phyloP scores from a whole-genome alignment of 2,329 filamentous ascomycete genomes.

The Sarocladium brachiariae region DNA sequence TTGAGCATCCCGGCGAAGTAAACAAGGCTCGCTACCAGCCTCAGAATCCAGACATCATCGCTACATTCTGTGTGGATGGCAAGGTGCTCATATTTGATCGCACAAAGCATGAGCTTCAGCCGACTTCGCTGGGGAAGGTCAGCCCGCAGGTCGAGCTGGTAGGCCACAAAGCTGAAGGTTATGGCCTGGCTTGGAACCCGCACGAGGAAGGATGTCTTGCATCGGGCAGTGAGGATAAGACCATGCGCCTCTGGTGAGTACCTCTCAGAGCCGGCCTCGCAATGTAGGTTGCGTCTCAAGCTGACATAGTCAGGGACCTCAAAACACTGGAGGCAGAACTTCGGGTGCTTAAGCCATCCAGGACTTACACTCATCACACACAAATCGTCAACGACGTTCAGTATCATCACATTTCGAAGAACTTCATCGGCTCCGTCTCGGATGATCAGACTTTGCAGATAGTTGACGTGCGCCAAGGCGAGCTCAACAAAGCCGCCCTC shows the following conservation, averaged over 20 bases:
- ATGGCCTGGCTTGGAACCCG: slow-evolving; percentile 88
- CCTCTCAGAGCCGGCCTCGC: background rate
- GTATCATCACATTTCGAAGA: slow-evolving; percentile 79
- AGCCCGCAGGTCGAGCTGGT: slow-evolving; percentile 78
- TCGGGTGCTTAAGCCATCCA: slow-evolving; percentile 62
- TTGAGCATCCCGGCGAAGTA: slow-evolving; percentile 92
- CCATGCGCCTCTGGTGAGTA: slow-evolving; percentile 79
- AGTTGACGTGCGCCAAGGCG: slow-evolving; percentile 69
- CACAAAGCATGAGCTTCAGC: slow-evolving; percentile 80
- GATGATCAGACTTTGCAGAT: slow-evolving; percentile 93
- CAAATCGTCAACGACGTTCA: slow-evolving; percentile 96
- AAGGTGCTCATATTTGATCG: slow-evolving; percentile 91
- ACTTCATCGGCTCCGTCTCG: slow-evolving; percentile 86
- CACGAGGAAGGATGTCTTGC: slow-evolving; percentile 74
- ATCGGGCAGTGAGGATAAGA: slow-evolving; percentile 87
- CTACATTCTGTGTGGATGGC: slow-evolving; percentile 82
- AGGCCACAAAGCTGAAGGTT: slow-evolving; percentile 84
- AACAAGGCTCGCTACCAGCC: slow-evolving; percentile 98
- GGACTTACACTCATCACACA: slow-evolving; percentile 79
- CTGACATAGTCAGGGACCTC: slow-evolving; percentile 56
- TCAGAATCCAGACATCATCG: slow-evolving; percentile 94
- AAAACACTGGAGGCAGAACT: slow-evolving; percentile 65
- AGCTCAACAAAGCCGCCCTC: slow-evolving; percentile 60
- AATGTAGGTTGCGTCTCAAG: background rate
- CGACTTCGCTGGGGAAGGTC: slow-evolving; percentile 55